phyloP scores from a whole-genome alignment of 176 grass and related monocot genomes.

The Hyparrhenia diplandra region DNA sequence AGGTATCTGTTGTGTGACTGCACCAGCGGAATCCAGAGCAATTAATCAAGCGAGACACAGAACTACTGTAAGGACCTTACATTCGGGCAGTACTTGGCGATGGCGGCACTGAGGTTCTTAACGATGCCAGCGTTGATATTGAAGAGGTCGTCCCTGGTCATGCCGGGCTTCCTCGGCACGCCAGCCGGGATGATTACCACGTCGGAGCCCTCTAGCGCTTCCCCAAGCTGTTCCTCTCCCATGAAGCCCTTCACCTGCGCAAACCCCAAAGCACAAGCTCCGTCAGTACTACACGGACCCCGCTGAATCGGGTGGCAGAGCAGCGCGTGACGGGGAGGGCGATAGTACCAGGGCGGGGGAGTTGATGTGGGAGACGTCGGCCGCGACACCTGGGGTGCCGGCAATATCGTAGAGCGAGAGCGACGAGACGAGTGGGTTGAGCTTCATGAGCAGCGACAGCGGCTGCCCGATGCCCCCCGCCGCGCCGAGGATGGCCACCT shows the following conservation, averaged over 20 bases:
- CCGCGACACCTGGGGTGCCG: constrained; percentile 55
- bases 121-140: constrained; percentile 73
- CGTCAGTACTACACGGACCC: not conserved
- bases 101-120: constrained; percentile 45
- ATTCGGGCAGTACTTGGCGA: constrained; percentile 60
- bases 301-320: not conserved
- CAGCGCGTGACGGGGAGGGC: not conserved
- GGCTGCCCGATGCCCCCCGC: constrained; percentile 66
- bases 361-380: constrained; percentile 75
- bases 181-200: constrained; percentile 69
- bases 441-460: constrained; percentile 65
- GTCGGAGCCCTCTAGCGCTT: constrained; percentile 50
- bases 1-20: not conserved
- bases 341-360: constrained; percentile 25
- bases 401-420: constrained; percentile 72
- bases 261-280: not conserved
- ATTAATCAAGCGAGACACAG: not conserved
- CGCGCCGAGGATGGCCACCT: constrained; percentile 70
- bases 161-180: constrained; percentile 69
- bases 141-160: constrained; percentile 76
- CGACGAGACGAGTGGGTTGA: constrained; percentile 60
- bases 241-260: constrained; percentile 48
- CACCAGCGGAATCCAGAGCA: not conserved
- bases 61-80: constrained; percentile 40
- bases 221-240: constrained; percentile 50